Base-by-base conservation (phyloP, 2,329 filamentous ascomycete species). In the Epichloe coenophiala region DNA sequence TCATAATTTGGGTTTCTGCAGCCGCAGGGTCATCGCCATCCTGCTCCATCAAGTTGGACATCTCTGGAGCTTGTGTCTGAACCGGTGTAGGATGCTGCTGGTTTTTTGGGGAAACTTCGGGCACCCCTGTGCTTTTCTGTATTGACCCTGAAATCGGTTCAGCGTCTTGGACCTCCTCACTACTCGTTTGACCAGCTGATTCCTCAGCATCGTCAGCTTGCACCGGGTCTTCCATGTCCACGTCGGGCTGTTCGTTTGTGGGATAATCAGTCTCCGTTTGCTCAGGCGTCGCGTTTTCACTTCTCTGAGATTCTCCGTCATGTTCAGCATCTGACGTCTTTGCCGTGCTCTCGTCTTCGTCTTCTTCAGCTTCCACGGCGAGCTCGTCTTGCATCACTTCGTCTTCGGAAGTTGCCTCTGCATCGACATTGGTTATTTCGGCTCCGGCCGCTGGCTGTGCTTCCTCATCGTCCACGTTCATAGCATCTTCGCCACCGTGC, bases 1-100 rank as follows among this genome's bases (percentile, higher is more conserved):
- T 47, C 47, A 58, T 54, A 12, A 60, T 59, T 41, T 60, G 59
- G 42, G 59, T 48, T 48, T 58, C 56, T 9, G 53, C 59, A 11
- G 58, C 49, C 1, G 33, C 42, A 27, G 42, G 36, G 15, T 42
- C 51, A 23, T 50, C 37, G 31, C 37, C 36, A 9, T 31, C 39
- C 13, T 50, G 11, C 7, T 5, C 27, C 8, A 17, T 4, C 46
- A 21, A 21, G n/a, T 43, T 50, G 39, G n/a, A 41, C 37, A n/a
- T 50, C 36, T 19, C n/a, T n/a, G 31, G 19, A 8, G 17, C 21
- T 23, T 47, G 51, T 5, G 47, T 43, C 27, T 43, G 27, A 21
- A 7, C 21, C 9, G 31, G 31, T 19, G 47, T 33, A 11, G 39
- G 33, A 43, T 17, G 47, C 31, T 46, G 47, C 33, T 23, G 19